phyloP scores from a whole-genome alignment of 371 early-diverging fungal species.

The Syncephalastrum contaminatum region DNA sequence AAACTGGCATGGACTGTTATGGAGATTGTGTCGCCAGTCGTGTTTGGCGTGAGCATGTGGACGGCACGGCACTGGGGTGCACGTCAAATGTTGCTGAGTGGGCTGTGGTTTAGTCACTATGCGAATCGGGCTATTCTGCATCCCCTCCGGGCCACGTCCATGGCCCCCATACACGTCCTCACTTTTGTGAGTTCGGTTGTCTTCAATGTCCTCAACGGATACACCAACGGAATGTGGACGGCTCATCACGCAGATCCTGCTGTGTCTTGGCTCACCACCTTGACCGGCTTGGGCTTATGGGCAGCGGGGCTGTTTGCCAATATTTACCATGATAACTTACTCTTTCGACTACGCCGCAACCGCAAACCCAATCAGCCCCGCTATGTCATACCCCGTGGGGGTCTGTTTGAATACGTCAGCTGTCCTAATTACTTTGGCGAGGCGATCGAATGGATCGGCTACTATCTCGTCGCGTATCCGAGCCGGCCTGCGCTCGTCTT shows the following conservation, averaged over 20 bases:
- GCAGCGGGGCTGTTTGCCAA: slow-evolving; percentile 49
- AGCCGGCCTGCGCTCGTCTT: slow-evolving; percentile 56
- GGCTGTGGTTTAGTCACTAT: slow-evolving; percentile 61
- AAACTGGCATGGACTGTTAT: slow-evolving; percentile 42
- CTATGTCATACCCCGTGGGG: slow-evolving; percentile 60
- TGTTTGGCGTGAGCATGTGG: slow-evolving; percentile 19
- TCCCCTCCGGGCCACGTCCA: slow-evolving; percentile 48
- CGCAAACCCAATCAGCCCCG: slow-evolving; percentile 13
- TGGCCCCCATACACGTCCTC: slow-evolving; percentile 47
- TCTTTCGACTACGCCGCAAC: slow-evolving; percentile 39
- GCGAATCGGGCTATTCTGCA: slow-evolving; percentile 56
- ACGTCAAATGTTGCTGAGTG: slow-evolving; percentile 23
- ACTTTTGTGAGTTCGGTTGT: slow-evolving; percentile 18
- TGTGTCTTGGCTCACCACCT: slow-evolving; percentile 11
- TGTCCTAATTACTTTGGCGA: slow-evolving; percentile 71
- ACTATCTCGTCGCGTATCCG: slow-evolving; percentile 44
- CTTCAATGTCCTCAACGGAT: slow-evolving; percentile 64
- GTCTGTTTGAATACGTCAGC: slow-evolving; percentile 53
- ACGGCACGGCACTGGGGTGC: slow-evolving; percentile 19
- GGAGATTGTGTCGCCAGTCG: slow-evolving; percentile 38
- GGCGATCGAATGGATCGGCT: slow-evolving; percentile 66
- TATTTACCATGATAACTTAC: slow-evolving; percentile 53
- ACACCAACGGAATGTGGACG: slow-evolving; percentile 59
- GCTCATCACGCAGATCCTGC: slow-evolving; percentile 11
- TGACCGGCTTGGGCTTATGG: slow-evolving; percentile 44